Conservation (phyloP, 1,284 basidiomycete species). For the Anthracocystis walkeri region DNA sequence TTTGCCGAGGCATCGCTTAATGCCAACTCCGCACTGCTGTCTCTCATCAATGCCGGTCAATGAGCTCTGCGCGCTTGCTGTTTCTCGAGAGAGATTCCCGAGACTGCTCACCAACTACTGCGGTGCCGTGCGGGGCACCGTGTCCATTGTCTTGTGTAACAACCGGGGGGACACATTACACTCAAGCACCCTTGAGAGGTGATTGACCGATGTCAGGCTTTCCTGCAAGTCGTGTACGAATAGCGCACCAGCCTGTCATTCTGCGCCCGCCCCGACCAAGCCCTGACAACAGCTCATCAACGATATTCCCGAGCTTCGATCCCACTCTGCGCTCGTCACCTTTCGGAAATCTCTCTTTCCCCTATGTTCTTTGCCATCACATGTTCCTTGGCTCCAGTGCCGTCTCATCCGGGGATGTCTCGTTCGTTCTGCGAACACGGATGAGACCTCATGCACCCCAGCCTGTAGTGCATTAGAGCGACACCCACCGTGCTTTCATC, state of each 20-base stretch:
- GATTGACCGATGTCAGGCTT: too few species aligned
- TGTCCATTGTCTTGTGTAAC: background rate
- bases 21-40: background rate
- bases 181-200: too few species aligned
- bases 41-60: background rate
- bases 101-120: background rate
- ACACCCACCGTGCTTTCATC: conserved; percentile 1
- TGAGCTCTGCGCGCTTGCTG: background rate
- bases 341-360: conserved; percentile 4
- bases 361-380: background rate
- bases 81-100: conserved; percentile 4
- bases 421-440: background rate
- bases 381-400: background rate
- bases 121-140: conserved; percentile 1
- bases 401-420: background rate
- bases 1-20: conserved; percentile 5
- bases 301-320: conserved; percentile 1
- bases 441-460: conserved; percentile 3
- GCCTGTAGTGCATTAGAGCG: background rate
- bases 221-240: too few species aligned
- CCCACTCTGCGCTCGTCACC: background rate
- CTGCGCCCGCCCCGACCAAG: too few species aligned
- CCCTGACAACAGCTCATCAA: background rate
- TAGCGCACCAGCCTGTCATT: too few species aligned
- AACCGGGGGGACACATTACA: too few species aligned